Evolutionary conservation across 2,329 filamentous ascomycete species (phyloP).

Genomic region (Orbilia oligospora): DNA sequence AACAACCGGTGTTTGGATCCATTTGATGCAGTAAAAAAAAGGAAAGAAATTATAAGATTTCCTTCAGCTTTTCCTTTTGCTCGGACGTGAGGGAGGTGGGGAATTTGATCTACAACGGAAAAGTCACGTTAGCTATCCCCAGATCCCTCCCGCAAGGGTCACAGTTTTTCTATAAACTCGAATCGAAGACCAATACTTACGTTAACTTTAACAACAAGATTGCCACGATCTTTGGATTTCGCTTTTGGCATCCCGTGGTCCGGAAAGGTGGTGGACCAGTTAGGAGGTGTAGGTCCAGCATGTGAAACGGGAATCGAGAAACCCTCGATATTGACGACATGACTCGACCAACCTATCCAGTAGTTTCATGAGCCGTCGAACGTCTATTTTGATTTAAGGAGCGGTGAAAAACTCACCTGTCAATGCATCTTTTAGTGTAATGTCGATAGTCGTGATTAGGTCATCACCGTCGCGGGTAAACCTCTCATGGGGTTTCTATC

Average conservation of each 20-base stretch:
- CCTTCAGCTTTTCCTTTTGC: slow-evolving; percentile 85
- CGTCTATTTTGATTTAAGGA: background rate
- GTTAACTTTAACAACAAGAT: slow-evolving; percentile 90
- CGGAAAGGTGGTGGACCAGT: slow-evolving; percentile 84
- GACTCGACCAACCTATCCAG: slow-evolving; percentile 79
- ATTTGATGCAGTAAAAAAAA: slow-evolving; percentile 17
- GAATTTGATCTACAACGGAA: slow-evolving; percentile 72
- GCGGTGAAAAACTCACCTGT: slow-evolving; percentile 70
- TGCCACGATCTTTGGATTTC: slow-evolving; percentile 86
- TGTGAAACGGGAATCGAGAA: slow-evolving; percentile 85
- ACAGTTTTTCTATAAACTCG: background rate
- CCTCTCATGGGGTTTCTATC: slow-evolving; percentile 85
- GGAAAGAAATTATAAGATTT: slow-evolving; percentile 73
- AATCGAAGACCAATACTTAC: slow-evolving; percentile 71
- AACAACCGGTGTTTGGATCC: background rate
- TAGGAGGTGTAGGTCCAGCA: slow-evolving; percentile 86
- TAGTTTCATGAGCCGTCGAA: background rate
- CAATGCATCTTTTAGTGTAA: slow-evolving; percentile 91
- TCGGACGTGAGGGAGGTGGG: slow-evolving; percentile 80
- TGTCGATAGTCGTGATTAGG: slow-evolving; percentile 81
- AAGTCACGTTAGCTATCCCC: slow-evolving; percentile 8
- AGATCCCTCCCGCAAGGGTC: background rate
- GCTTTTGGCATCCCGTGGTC: slow-evolving; percentile 93
- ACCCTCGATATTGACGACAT: slow-evolving; percentile 93
- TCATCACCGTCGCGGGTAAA: slow-evolving; percentile 92